Evolutionary conservation across 768 basidiomycete genomes (phyloP), one percentile per base, ranked within the genome.

Genomic region (Mycena polygramma): DNA sequence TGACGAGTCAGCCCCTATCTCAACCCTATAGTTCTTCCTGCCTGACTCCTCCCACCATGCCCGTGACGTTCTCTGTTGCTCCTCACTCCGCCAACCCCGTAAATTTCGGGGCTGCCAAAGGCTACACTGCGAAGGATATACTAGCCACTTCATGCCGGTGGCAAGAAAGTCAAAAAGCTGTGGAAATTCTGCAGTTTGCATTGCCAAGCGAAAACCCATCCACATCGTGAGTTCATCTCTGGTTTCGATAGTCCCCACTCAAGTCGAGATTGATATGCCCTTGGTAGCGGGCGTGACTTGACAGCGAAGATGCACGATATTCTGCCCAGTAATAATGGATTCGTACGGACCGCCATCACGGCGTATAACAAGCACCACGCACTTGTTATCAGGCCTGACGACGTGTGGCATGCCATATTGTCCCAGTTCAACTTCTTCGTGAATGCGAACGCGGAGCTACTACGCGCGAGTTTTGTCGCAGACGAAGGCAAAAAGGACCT

Each of bases 301-400:
- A 48, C 46, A 3, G 8, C 8, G 8, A 20, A 17, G 17, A 17
- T 48, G 15, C 7, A 35, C 30, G 19, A 58, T 26, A n/a, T 58
- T 24, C 24, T 10, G 2, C 24, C 57, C 39, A 41, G 24, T 9
- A 41, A 22, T 8, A 58, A 58, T 24, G 43, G 57, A 0, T 58
- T 58, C 57, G 39, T 58, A 19, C 4, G 30, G 14, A 79, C 79
- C 19, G 75, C 80, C 13, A 52, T 80, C 3, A 46, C 67, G 41
- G 81, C 82, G 1, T 83, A 83, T 66, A 82, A 81, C 55, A 30
- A 76, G 7, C 83, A 83, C 68, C 81, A 80, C 54, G 74, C 79
- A 1, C 77, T 88, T 43, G 76, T 83, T 60, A 73, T 87, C n/a
- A 79, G 87, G 6, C 59, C 46, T 3, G 46, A 48, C 46, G 46